Base-by-base conservation (phyloP, 345 rosid genomes). In the Camelina laxa region DNA sequence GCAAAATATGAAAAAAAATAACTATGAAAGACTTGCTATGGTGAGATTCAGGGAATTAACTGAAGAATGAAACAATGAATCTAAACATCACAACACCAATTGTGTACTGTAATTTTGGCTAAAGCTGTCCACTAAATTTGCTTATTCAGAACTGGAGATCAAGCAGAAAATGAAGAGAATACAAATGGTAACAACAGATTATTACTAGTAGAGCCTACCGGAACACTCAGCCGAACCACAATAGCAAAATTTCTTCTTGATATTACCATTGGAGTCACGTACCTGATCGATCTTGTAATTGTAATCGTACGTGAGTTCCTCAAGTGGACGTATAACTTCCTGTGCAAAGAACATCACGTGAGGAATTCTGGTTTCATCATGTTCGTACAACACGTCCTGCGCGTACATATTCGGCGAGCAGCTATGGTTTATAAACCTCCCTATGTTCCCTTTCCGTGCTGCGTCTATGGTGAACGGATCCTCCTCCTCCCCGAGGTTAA, bases 391-490 rank as follows among this genome's bases (percentile, higher is more conserved):
- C 33, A 92, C 86, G 50, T 85, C 76, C 62, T 90, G 98, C 15
- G 96, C 92, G 54, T 87, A 90, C 54, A 90, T 82, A 77, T 90
- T 92, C 1, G 96, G 98, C 1, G 96, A 87, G 79, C 94, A 92
- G 49, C 96, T 90, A 69, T 92, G 92, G 83, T 92, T 92, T 57
- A 92, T 79, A 69, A 92, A 88, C 64, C 96, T 86, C 54, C 96
- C 98, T n/a, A 90, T 69, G 53, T 87, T 88, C 9, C 92, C 96
- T 71, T 45, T 69, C 65, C 41, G 74, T 42, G 88, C 91, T 33
- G 92, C 94, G 75, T 92, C 92, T 47, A 92, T 88, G 36, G 92
- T 88, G 82, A 88, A 90, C 42, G 76, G 78, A 69, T 70, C 82
- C 31, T 79, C 84, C 72, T 77, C 79, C 15, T 20, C 5, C 27